These are phyloP conservation scores for Globisporangium canariense DNA, from an alignment of 352 stramenopile species.

Conservation along the genomic window DNA sequence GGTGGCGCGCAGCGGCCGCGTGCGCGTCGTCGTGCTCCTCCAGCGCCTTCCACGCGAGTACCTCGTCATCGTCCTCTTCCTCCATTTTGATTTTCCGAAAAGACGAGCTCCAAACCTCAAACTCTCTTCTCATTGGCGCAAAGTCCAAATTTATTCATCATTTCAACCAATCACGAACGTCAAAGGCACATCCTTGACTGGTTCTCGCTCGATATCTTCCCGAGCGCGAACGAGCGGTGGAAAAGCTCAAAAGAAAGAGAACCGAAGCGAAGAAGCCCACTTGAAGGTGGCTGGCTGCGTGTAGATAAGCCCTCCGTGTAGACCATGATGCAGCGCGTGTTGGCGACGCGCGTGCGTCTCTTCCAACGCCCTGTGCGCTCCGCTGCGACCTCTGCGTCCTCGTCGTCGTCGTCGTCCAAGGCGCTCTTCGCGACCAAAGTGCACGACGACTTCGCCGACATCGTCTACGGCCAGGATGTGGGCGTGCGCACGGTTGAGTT, in stretches of 20 bases:
- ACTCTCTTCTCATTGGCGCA: constrained; percentile 23
- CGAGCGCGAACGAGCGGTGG: constrained; percentile 9
- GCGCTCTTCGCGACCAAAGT: constrained; percentile 34
- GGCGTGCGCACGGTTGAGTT: constrained; percentile 83
- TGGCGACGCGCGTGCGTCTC: constrained; percentile 51
- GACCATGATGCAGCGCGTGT: constrained; percentile 41
- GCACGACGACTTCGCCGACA: constrained; percentile 55
- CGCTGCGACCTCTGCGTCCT: neutral
- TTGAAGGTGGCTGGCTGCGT: neutral
- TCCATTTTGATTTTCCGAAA: constrained; percentile 12
- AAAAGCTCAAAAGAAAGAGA: constrained; percentile 1
- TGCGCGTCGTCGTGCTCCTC: constrained; percentile 14
- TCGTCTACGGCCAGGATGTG: constrained; percentile 76
- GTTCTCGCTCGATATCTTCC: constrained; percentile 10
- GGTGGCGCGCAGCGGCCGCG: neutral
- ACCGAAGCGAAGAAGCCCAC: neutral
- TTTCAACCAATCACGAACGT: constrained; percentile 24
- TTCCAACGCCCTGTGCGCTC: constrained; percentile 51
- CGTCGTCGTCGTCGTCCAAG: neutral
- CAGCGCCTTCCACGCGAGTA: constrained; percentile 47
- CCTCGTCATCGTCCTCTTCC: constrained; percentile 47
- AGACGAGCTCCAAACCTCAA: neutral
- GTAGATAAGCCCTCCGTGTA: neutral
- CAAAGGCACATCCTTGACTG: constrained; percentile 11
- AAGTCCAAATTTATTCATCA: constrained; percentile 3